These are phyloP conservation scores for Rickenella mellea DNA, from an alignment of 768 basidiomycete genomes.

Conservation along the genomic window DNA sequence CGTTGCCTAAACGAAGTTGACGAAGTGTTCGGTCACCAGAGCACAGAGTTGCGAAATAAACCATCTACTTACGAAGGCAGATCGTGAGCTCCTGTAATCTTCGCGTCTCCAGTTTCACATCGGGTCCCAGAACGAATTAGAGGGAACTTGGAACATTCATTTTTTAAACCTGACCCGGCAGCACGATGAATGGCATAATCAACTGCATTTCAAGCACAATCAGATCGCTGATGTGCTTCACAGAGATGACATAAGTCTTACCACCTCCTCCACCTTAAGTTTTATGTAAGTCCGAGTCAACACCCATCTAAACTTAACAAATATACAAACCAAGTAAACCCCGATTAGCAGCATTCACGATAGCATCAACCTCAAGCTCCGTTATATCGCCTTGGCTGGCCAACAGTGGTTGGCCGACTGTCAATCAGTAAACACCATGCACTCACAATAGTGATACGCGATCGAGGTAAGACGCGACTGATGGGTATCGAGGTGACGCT, in stretches of 20 bases:
- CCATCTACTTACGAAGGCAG: slow-evolving; percentile 57
- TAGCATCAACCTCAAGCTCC: slow-evolving; percentile 53
- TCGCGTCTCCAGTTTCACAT: slow-evolving; percentile 63
- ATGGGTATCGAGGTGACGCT: slow-evolving; percentile 25
- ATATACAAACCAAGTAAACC: slow-evolving; percentile 48
- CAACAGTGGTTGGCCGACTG: slow-evolving; percentile 1
- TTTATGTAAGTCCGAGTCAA: background rate
- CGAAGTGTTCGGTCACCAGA: too few relatives aligned
- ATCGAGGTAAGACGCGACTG: slow-evolving; percentile 33
- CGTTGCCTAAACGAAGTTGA: slow-evolving; percentile 35
- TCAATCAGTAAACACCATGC: background rate
- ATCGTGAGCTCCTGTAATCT: slow-evolving; percentile 69
- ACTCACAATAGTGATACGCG: slow-evolving; percentile 64
- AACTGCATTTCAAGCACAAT: slow-evolving; percentile 32
- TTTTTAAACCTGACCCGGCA: slow-evolving; percentile 53
- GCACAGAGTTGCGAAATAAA: background rate
- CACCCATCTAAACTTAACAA: background rate
- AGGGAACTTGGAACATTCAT: slow-evolving; percentile 47
- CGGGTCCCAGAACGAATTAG: slow-evolving; percentile 30
- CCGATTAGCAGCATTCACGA: slow-evolving; percentile 79
- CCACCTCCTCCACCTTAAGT: slow-evolving; percentile 70
- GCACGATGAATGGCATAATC: slow-evolving; percentile 77
- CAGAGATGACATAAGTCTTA: slow-evolving; percentile 20
- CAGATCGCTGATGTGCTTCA: background rate
- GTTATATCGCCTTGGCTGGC: slow-evolving; percentile 75